phyloP scores from a whole-genome alignment of 2,329 filamentous ascomycete species.

The Blastomyces emzantsi region DNA sequence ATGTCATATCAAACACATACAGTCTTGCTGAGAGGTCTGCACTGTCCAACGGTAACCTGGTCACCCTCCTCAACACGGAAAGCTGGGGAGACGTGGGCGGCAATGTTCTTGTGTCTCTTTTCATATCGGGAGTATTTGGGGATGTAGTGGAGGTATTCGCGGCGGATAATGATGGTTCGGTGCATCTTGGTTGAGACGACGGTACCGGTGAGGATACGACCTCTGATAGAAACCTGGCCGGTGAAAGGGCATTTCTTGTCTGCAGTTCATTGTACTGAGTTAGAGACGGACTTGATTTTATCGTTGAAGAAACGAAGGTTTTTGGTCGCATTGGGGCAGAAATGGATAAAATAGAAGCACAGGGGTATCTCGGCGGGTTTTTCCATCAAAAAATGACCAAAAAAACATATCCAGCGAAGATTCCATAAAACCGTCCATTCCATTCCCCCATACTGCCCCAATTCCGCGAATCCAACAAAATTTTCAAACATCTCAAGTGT shows the following conservation, averaged over 20 bases:
- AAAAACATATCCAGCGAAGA: neutral
- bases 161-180: conserved; percentile 97
- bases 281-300: neutral
- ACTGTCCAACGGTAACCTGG: conserved; percentile 98
- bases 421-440: neutral
- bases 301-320: neutral
- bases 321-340: neutral
- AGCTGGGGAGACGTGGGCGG: conserved; percentile 96
- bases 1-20: conserved; percentile 52
- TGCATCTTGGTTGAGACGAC: conserved; percentile 99
- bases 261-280: conserved; percentile 33
- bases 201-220: conserved; percentile 98
- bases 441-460: neutral
- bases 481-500: neutral
- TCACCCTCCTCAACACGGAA: conserved; percentile 99
- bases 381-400: neutral
- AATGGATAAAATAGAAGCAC: neutral
- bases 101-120: conserved; percentile 99
- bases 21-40: conserved; percentile 98
- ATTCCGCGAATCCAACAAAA: neutral
- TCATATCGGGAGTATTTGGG: conserved; percentile 99
- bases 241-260: conserved; percentile 99
- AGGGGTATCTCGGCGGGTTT: neutral
- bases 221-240: conserved; percentile 97
- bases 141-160: conserved; percentile 99